Conservation (phyloP, 2,329 filamentous ascomycete species). For the Eutypella sp. region DNA sequence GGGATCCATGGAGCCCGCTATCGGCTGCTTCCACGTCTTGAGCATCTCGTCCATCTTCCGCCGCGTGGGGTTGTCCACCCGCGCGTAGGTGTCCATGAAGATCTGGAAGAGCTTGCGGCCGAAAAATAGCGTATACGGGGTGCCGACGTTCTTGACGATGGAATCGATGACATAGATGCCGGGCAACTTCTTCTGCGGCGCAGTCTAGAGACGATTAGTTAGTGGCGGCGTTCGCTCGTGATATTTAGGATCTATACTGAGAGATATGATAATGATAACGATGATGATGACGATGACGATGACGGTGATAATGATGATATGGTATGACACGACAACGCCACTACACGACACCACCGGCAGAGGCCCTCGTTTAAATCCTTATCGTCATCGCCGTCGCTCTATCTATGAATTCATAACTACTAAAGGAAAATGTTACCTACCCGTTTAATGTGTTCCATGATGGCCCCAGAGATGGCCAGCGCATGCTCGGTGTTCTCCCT, state of each 20-base stretch:
- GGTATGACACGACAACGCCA: too few species aligned
- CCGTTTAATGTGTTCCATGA: slow-evolving; percentile 91
- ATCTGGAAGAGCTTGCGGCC: slow-evolving; percentile 87
- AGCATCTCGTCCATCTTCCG: slow-evolving; percentile 96
- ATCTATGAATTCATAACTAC: slow-evolving; percentile 13
- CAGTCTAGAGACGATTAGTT: slow-evolving; percentile 53
- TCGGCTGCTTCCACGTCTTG: slow-evolving; percentile 95
- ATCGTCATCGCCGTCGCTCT: too few species aligned
- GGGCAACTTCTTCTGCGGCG: slow-evolving; percentile 83
- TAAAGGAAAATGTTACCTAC: slow-evolving; percentile 54
- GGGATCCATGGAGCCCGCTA: slow-evolving; percentile 88
- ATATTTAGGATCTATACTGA: not conserved
- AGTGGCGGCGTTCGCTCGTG: not conserved
- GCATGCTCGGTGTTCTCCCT: slow-evolving; percentile 97
- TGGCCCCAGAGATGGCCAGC: slow-evolving; percentile 80
- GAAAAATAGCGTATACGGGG: slow-evolving; percentile 93
- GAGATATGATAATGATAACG: too few species aligned
- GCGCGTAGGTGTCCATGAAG: slow-evolving; percentile 93
- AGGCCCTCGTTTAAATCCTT: too few species aligned
- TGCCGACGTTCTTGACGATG: slow-evolving; percentile 97
- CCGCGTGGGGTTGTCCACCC: slow-evolving; percentile 77
- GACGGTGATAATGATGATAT: not conserved
- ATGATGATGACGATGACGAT: not conserved
- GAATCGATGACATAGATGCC: slow-evolving; percentile 98
- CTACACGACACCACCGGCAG: too few species aligned